Evolutionary conservation across 176 grass and related monocot species (phyloP).

Genomic region (Eleusine coracana): DNA sequence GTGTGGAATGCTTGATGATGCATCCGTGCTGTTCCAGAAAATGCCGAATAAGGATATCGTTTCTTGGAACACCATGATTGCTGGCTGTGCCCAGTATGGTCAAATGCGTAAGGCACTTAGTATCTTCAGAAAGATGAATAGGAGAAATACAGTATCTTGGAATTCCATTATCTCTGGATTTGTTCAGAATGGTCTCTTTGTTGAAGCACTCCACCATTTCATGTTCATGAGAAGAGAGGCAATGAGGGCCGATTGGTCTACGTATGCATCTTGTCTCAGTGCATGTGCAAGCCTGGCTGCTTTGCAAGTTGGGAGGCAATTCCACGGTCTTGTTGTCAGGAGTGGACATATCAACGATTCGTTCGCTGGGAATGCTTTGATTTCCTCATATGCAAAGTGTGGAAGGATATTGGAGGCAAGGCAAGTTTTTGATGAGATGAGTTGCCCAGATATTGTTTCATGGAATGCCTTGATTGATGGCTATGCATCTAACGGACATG

Average conservation of each 20-base stretch:
- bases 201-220: slow-evolving; percentile 52
- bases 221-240: slow-evolving; percentile 49
- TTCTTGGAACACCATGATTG: slow-evolving; percentile 71
- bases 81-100: slow-evolving; percentile 58
- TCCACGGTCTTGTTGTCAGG: slow-evolving; percentile 53
- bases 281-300: slow-evolving; percentile 55
- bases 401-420: slow-evolving; percentile 52
- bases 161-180: slow-evolving; percentile 70
- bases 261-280: slow-evolving; percentile 53
- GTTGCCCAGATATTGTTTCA: slow-evolving; percentile 50
- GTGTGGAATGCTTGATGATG: slow-evolving; percentile 58
- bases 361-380: slow-evolving; percentile 53
- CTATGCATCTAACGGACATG: slow-evolving; percentile 62
- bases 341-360: slow-evolving; percentile 44
- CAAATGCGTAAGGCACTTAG: slow-evolving; percentile 48
- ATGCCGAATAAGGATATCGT: slow-evolving; percentile 64
- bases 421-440: slow-evolving; percentile 63
- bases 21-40: slow-evolving; percentile 44
- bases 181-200: slow-evolving; percentile 50
- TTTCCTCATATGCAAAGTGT: slow-evolving; percentile 60
- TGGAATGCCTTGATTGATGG: slow-evolving; percentile 71
- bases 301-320: slow-evolving; percentile 47
- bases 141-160: slow-evolving; percentile 55
- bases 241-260: slow-evolving; percentile 55
- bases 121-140: slow-evolving; percentile 53